A percentile compares a stretch with the other conserved stretches of the same genome.
Conservation (phyloP, 176 grass and related monocot genomes). For the Luzula sylvatica region DNA sequence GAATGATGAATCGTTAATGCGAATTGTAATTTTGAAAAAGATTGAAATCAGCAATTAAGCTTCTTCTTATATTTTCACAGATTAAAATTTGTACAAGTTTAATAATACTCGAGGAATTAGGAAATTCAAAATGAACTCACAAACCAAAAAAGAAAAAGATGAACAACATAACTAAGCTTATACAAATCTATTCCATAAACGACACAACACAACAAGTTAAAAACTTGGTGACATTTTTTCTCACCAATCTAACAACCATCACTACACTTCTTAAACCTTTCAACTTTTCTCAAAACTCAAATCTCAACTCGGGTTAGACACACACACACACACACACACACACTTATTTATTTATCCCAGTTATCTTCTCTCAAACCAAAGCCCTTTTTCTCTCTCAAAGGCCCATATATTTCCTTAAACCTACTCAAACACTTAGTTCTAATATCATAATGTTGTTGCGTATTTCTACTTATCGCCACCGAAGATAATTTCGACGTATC, state of each 20-base stretch:
- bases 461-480: conserved; percentile 77
- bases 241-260: too few species aligned
- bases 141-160: conserved; percentile 1
- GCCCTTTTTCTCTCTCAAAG: conserved; percentile 50
- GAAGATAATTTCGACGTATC: conserved; percentile 93
- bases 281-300: conserved; percentile 1
- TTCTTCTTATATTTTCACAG: too few species aligned
- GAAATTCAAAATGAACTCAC: background rate
- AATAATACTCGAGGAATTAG: too few species aligned
- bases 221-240: conserved; percentile 7
- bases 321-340: background rate
- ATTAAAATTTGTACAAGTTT: too few species aligned
- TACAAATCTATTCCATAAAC: conserved; percentile 20
- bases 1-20: too few species aligned
- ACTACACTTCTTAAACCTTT: background rate
- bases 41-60: too few species aligned
- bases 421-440: conserved; percentile 77
- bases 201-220: conserved; percentile 5
- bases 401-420: conserved; percentile 60
- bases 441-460: conserved; percentile 63
- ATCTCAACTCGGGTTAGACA: conserved; percentile 12
- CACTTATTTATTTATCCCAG: conserved; percentile 66
- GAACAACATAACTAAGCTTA: background rate
- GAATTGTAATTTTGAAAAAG: too few species aligned
- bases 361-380: conserved; percentile 51